Base-by-base conservation (phyloP, 164 flowering plant species). In the Chimonanthus praecox region DNA sequence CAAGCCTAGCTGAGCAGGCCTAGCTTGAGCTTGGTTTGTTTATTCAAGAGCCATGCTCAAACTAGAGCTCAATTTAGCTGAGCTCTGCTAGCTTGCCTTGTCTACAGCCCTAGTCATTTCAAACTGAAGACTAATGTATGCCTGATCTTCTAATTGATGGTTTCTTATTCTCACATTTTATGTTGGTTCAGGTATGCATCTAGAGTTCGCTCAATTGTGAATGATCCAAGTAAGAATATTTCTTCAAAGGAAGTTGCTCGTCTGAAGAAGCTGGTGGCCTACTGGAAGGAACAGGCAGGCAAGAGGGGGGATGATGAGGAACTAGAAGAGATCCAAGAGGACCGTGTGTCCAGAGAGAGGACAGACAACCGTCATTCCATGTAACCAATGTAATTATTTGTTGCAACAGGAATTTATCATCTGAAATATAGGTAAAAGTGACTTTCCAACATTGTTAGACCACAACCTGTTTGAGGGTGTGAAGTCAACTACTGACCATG, bases 201-300 rank as follows among this genome's bases (percentile, higher is more conserved):
- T 16, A 90, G 99, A 77, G 99, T 96, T 6, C 78, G 99, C 58
- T 87, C 98, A 5, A 94, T 96, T 73, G 89, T 94, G 21, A 96
- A 96, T 84, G 99, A 94, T 73, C 97, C 99, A 7, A 96, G 90
- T 85, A 96, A 94, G 82, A 91, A 96, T 73, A 83, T 96, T 61
- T 82, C 94, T 16, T 89, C 98, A 6, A 96, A 88, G 73, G 99
- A 96, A 87, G 88, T 94, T n/a, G 93, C 84, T 45, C 94, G 98
- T 1, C 73, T 96, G 74, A 96, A 89, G 78, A 96, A 88, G 79
- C 60, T 91, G 75, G 94, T 96, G 11, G 88, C 92, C 7, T 88
- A 94, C 77, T 96, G 98, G 97, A 96, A 90, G 79, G 98, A 92
- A 64, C 97, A 92, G 78, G 99, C 99, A 6, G 99, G 97, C 6